Conservation (phyloP, 306 rosid species). For the Arachis stenosperma region DNA sequence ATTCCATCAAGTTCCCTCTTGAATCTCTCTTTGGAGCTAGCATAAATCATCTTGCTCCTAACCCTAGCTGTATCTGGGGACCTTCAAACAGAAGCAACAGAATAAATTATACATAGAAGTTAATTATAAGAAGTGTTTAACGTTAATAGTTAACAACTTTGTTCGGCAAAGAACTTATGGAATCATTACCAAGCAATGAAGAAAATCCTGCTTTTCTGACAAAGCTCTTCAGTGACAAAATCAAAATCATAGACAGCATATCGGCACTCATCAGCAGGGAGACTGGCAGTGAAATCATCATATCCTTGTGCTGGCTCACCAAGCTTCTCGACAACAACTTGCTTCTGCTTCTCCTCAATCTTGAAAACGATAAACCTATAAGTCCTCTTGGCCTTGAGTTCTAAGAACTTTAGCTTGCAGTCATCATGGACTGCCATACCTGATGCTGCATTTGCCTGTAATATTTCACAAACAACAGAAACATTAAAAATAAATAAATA, state of each 20-base stretch:
- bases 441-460: slow-evolving; percentile 80
- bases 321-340: slow-evolving; percentile 78
- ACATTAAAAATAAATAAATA: neutral
- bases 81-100: slow-evolving; percentile 55
- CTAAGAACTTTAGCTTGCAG: slow-evolving; percentile 77
- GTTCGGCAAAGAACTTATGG: neutral
- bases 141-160: too few relatives aligned
- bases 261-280: slow-evolving; percentile 83
- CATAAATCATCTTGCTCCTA: slow-evolving; percentile 93
- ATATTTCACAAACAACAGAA: slow-evolving; percentile 24
- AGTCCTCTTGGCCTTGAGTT: slow-evolving; percentile 82
- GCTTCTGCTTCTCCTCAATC: slow-evolving; percentile 90
- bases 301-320: slow-evolving; percentile 76
- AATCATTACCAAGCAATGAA: slow-evolving; percentile 73
- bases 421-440: slow-evolving; percentile 87
- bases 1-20: slow-evolving; percentile 95
- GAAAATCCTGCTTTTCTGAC: slow-evolving; percentile 82
- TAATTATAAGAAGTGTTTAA: neutral
- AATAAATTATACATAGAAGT: neutral
- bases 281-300: slow-evolving; percentile 72
- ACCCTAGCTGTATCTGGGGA: slow-evolving; percentile 79
- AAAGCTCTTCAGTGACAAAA: slow-evolving; percentile 72
- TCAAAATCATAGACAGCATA: slow-evolving; percentile 88
- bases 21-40: slow-evolving; percentile 90
- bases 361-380: slow-evolving; percentile 70